phyloP scores from a whole-genome alignment of 208 protist genomes.

The Acanthamoeba divionensis region DNA sequence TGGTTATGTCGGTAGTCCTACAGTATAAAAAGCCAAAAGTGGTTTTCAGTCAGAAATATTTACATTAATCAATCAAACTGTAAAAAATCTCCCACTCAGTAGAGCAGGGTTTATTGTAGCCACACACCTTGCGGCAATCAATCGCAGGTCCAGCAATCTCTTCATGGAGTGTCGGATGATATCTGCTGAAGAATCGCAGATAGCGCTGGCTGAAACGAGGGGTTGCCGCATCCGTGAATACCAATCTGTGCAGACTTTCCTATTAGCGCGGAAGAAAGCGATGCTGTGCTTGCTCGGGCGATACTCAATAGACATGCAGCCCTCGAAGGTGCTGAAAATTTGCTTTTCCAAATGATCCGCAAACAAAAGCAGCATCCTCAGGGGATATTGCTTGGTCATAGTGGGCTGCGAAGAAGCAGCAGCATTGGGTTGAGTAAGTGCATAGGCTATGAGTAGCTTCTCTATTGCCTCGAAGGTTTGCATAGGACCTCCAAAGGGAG shows the following conservation, averaged over 20 bases:
- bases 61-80: too few species aligned
- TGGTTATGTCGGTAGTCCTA: not conserved
- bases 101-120: too few species aligned
- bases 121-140: not conserved
- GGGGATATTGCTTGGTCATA: not conserved
- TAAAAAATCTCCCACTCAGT: not conserved
- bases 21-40: not conserved
- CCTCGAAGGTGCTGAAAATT: slow-evolving; percentile 57
- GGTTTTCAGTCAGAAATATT: not conserved
- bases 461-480: slow-evolving; percentile 67
- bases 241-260: slow-evolving; percentile 63
- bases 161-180: slow-evolving; percentile 54
- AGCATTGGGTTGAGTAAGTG: not conserved
- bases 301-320: slow-evolving; percentile 6
- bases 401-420: not conserved
- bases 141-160: not conserved
- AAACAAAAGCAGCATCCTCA: slow-evolving; percentile 51
- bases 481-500: slow-evolving; percentile 58
- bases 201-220: slow-evolving; percentile 39
- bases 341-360: slow-evolving; percentile 63
- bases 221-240: slow-evolving; percentile 56
- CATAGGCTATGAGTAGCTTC: slow-evolving; percentile 20
- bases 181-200: slow-evolving; percentile 40
- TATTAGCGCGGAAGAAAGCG: slow-evolving; percentile 63
- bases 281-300: not conserved